Conservation (phyloP, 495 filamentous ascomycete genomes). For the Letharia columbiana region DNA sequence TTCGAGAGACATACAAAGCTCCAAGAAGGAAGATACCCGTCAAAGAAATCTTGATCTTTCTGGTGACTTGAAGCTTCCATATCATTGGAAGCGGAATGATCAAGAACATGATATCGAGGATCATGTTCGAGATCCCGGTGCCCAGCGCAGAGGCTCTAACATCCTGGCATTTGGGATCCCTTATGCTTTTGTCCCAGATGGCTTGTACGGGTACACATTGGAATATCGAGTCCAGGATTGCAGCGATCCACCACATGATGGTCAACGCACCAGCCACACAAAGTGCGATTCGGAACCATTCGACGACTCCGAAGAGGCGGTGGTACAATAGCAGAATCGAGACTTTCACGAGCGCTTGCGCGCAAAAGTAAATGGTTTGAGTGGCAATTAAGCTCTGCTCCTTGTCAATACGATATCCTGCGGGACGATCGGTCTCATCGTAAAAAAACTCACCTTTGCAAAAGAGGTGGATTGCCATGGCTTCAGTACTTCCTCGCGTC, state of each 20-base stretch:
- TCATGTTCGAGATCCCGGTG: conserved; percentile 38
- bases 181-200: conserved; percentile 36
- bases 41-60: conserved; percentile 41
- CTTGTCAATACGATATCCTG: background rate
- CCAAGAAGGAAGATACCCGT: conserved; percentile 42
- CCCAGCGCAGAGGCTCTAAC: conserved; percentile 33
- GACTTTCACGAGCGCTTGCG: conserved; percentile 37
- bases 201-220: conserved; percentile 36
- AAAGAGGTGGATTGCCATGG: conserved; percentile 19
- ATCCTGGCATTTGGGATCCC: conserved; percentile 33
- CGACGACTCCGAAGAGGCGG: conserved; percentile 35
- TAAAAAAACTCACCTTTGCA: background rate
- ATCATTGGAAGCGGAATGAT: conserved; percentile 38
- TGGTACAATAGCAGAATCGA: conserved; percentile 42
- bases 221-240: conserved; percentile 35
- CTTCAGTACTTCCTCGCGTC: conserved; percentile 35
- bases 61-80: conserved; percentile 37
- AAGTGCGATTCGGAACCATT: conserved; percentile 31
- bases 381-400: conserved; percentile 39
- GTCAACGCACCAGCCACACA: conserved; percentile 33
- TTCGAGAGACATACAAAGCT: conserved; percentile 31
- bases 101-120: conserved; percentile 40
- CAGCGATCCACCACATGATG: conserved; percentile 31
- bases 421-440: background rate
- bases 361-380: conserved; percentile 39